A percentile compares a stretch with the other conserved stretches of the same genome.
phyloP scores from a whole-genome alignment of 2,329 filamentous ascomycete species.

The Ascocoryne sarcoides region DNA sequence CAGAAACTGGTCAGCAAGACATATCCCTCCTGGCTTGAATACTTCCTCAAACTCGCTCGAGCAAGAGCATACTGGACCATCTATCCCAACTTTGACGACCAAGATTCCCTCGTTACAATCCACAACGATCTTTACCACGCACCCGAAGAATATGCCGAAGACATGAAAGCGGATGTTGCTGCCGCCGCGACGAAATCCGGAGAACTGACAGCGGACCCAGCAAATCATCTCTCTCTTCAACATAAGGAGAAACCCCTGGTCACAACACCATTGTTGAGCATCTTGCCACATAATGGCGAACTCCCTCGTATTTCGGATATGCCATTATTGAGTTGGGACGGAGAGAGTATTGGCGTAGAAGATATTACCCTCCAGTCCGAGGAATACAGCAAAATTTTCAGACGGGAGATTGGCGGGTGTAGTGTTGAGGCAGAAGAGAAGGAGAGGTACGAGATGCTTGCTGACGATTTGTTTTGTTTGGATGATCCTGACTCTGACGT shows the following conservation, averaged over 20 bases:
- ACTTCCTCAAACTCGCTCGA: conserved; percentile 66
- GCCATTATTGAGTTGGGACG: conserved; percentile 58
- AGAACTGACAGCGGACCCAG: conserved; percentile 24
- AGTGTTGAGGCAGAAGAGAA: conserved; percentile 10
- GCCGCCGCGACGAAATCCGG: conserved; percentile 1
- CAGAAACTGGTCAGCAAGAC: conserved; percentile 56
- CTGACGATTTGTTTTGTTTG: conserved; percentile 25
- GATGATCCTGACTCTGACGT: conserved; percentile 5
- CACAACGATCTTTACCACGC: conserved; percentile 66
- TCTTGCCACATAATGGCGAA: conserved; percentile 36
- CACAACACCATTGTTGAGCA: conserved; percentile 41
- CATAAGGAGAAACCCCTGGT: conserved; percentile 32
- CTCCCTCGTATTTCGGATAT: conserved; percentile 39
- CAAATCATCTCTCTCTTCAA: conserved; percentile 13
- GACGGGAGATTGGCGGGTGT: conserved; percentile 60
- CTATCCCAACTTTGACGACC: conserved; percentile 57
- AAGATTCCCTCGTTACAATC: conserved; percentile 52
- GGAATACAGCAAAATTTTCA: conserved; percentile 51
- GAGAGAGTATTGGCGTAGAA: conserved; percentile 34
- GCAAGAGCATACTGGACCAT: conserved; percentile 69
- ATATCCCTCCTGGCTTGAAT: conserved; percentile 70
- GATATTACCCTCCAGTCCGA: conserved; percentile 37
- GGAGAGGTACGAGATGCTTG: conserved; percentile 6
- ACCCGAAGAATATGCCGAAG: conserved; percentile 57
- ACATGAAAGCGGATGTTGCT: conserved; percentile 12